Percentiles rank a stretch among this genome's conserved stretches.
Conservation (phyloP, 179 eudicot genomes). For the Camellia oleifera region DNA sequence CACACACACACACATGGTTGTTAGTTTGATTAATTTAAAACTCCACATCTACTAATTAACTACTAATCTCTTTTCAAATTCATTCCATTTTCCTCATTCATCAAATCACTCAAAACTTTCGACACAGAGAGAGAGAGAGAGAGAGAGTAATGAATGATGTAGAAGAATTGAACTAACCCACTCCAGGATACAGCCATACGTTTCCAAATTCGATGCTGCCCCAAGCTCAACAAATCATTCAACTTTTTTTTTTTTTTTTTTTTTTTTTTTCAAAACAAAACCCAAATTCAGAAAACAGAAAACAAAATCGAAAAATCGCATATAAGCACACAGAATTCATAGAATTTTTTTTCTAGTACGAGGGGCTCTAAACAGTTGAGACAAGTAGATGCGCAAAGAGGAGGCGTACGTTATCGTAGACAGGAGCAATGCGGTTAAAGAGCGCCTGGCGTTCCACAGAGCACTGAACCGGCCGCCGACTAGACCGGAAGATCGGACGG, state of each 20-base stretch:
- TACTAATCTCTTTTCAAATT: too few species aligned
- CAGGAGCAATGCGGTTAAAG: slow-evolving; percentile 87
- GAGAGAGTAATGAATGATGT: neutral
- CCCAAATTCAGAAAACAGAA: neutral
- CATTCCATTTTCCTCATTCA: too few species aligned
- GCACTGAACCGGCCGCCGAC: slow-evolving; percentile 21
- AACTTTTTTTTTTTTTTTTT: too few species aligned
- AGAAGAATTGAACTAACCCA: slow-evolving; percentile 39
- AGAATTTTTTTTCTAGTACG: neutral
- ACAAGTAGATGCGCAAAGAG: neutral
- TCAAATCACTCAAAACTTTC: too few species aligned
- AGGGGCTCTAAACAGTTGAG: neutral
- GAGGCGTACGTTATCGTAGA: slow-evolving; percentile 74
- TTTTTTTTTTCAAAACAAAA: neutral
- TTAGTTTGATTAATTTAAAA: too few species aligned
- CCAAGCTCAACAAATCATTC: slow-evolving; percentile 87
- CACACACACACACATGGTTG: neutral
- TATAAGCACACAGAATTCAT: neutral
- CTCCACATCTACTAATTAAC: too few species aligned
- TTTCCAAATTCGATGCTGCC: slow-evolving; percentile 93
- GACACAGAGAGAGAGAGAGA: too few species aligned
- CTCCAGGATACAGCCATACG: slow-evolving; percentile 95
- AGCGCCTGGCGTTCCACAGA: slow-evolving; percentile 60
- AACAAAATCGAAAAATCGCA: neutral
- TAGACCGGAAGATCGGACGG: slow-evolving; percentile 7